Evolutionary conservation across 768 basidiomycete species (phyloP).

Genomic region (Tulasnella sp.): DNA sequence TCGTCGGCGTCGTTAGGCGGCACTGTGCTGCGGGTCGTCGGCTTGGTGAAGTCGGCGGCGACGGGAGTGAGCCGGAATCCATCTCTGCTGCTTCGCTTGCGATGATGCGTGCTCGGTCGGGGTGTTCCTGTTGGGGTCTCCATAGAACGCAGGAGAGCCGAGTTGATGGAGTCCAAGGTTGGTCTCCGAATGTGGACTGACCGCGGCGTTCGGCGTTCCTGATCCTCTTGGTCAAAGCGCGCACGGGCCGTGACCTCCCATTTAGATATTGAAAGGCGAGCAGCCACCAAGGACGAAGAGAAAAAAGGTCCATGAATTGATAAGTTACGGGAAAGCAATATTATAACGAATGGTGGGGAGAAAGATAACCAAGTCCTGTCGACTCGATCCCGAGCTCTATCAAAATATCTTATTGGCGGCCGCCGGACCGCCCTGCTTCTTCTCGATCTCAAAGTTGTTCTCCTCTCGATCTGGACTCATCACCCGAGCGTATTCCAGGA

Average conservation of each 20-base stretch:
- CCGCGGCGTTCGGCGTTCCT: background rate
- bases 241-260: too few species aligned
- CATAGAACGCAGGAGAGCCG: background rate
- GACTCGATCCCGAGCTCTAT: too few species aligned
- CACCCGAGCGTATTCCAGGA: constrained; percentile 45
- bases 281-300: background rate
- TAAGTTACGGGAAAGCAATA: background rate
- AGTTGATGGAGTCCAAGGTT: background rate
- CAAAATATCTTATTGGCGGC: too few species aligned
- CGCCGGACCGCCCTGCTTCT: background rate
- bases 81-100: background rate
- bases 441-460: constrained; percentile 23
- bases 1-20: constrained; percentile 79
- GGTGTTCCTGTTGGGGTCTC: background rate
- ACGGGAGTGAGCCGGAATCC: background rate
- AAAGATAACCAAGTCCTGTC: background rate
- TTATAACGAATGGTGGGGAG: background rate
- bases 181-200: background rate
- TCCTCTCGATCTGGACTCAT: constrained; percentile 35
- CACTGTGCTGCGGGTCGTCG: constrained; percentile 44
- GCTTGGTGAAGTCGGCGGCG: constrained; percentile 2
- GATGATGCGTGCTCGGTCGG: background rate
- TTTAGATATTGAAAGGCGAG: background rate
- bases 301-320: background rate
- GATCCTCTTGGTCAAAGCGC: background rate